These are phyloP conservation scores for Aspergillus piperis DNA, from an alignment of 2,329 filamentous ascomycete genomes.

Conservation along the genomic window DNA sequence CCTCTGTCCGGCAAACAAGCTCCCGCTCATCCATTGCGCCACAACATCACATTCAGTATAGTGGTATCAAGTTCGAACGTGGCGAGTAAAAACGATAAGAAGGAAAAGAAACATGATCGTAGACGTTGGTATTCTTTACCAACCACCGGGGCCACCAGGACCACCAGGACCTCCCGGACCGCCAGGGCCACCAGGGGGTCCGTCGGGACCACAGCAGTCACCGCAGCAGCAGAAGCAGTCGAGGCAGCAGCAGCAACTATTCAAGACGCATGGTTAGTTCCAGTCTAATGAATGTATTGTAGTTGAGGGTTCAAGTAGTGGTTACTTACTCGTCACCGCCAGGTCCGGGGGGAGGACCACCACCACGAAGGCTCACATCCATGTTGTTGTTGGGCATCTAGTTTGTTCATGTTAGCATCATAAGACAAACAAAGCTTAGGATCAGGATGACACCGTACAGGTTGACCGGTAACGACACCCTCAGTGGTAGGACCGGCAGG, in stretches of 20 bases:
- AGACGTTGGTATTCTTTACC: conserved; percentile 2
- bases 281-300: background rate
- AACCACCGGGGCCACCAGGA: conserved; percentile 5
- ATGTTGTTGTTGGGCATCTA: conserved; percentile 3
- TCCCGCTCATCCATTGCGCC: background rate
- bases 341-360: conserved; percentile 7
- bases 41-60: background rate
- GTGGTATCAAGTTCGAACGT: conserved; percentile 1
- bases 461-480: conserved; percentile 1
- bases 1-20: background rate
- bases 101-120: background rate
- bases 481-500: conserved; percentile 3
- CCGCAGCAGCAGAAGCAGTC: conserved; percentile 10
- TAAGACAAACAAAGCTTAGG: background rate
- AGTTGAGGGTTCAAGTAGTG: background rate
- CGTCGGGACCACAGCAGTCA: conserved; percentile 9
- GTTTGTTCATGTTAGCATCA: background rate
- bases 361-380: conserved; percentile 9
- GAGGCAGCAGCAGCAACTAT: conserved; percentile 12
- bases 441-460: background rate
- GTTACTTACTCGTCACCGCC: conserved; percentile 9
- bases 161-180: conserved; percentile 5
- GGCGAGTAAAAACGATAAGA: background rate
- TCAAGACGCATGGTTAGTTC: background rate
- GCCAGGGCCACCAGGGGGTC: conserved; percentile 3